A percentile compares a stretch with the other conserved stretches of the same genome.
Evolutionary conservation across 257 asterid species (phyloP).

Genomic region (Apocynum venetum): DNA sequence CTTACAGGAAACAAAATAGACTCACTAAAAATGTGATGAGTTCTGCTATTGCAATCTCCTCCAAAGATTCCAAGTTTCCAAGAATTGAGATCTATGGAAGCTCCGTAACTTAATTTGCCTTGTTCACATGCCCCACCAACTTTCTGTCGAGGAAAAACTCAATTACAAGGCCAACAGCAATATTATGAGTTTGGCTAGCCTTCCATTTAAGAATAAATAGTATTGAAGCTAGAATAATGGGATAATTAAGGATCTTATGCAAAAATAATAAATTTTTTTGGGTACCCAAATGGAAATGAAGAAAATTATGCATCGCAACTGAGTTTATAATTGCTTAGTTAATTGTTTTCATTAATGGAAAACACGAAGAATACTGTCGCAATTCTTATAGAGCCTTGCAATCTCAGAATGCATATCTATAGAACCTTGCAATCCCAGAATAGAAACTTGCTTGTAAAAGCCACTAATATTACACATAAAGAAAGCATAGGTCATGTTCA

Average conservation of each 20-base stretch:
- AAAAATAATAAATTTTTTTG: too few relatives aligned
- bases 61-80: slow-evolving; percentile 18
- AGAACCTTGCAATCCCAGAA: not conserved
- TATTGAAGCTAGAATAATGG: too few relatives aligned
- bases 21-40: slow-evolving; percentile 12
- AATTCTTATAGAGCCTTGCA: not conserved
- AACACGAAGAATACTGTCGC: too few relatives aligned
- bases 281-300: too few relatives aligned
- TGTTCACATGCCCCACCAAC: not conserved
- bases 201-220: too few relatives aligned
- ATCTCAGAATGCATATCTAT: too few relatives aligned
- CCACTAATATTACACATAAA: not conserved
- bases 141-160: not conserved
- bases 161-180: too few relatives aligned
- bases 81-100: not conserved
- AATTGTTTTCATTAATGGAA: too few relatives aligned
- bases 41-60: slow-evolving; percentile 6
- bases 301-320: too few relatives aligned
- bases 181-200: too few relatives aligned
- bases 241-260: too few relatives aligned
- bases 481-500: not conserved
- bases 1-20: not conserved
- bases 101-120: not conserved
- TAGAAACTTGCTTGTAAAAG: not conserved
- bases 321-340: too few relatives aligned